These are phyloP conservation scores for Mesotaenium endlicherianum DNA, from an alignment of 139 green algal species.

Conservation along the genomic window DNA sequence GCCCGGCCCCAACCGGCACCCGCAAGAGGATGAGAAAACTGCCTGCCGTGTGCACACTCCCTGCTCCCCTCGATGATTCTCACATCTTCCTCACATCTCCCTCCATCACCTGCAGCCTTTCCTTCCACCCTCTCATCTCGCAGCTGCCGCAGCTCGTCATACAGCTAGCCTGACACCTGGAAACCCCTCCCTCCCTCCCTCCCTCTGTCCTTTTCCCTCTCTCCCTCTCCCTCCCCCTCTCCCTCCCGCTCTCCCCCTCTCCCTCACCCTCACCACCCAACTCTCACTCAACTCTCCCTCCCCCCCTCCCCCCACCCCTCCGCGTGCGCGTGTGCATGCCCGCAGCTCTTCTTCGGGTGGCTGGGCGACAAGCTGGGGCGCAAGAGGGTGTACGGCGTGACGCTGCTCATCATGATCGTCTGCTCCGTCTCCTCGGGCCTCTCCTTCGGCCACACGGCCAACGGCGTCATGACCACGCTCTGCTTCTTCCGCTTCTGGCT, in stretches of 20 bases:
- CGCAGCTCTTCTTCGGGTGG: constrained; percentile 55
- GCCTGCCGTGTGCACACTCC: too few relatives aligned
- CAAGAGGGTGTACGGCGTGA: constrained; percentile 52
- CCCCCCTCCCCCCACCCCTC: not conserved
- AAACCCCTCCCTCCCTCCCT: not conserved
- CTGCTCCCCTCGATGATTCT: too few relatives aligned
- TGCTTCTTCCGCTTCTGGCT: constrained; percentile 54
- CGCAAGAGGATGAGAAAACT: too few relatives aligned
- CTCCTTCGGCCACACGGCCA: constrained; percentile 30
- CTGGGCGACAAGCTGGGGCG: constrained; percentile 51
- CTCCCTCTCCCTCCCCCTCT: too few relatives aligned
- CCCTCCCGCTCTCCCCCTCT: too few relatives aligned
- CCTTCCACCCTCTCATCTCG: too few relatives aligned
- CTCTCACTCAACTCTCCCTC: not conserved
- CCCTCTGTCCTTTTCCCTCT: not conserved
- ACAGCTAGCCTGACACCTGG: too few relatives aligned
- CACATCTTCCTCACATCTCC: too few relatives aligned
- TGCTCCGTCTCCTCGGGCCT: constrained; percentile 1
- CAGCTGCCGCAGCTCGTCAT: too few relatives aligned
- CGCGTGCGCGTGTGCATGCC: not conserved
- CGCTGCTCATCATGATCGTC: constrained; percentile 56
- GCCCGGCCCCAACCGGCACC: too few relatives aligned
- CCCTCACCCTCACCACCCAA: too few relatives aligned
- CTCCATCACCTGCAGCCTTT: too few relatives aligned
- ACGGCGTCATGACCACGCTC: constrained; percentile 37